Base-by-base conservation (phyloP, 2,329 filamentous ascomycete species). In the Xylariomycetidae sp. region DNA sequence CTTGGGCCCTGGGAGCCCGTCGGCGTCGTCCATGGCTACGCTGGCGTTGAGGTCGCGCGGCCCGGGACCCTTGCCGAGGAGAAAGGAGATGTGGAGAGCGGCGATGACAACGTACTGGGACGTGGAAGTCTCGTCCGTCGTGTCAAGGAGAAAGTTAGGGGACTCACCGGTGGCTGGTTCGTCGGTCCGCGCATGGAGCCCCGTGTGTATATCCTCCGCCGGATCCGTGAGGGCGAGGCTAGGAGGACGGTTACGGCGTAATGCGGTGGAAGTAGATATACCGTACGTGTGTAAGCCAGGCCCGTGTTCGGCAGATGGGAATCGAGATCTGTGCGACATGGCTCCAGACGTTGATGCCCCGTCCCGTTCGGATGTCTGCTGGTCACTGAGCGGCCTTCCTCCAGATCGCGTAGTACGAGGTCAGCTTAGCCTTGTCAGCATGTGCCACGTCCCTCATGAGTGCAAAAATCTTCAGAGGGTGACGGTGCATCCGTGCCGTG, bases 141-240 rank as follows among this genome's bases (percentile, higher is more conserved):
- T 17, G 32, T 68, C 20, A 65, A 65, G 37, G 55, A 63, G 5
- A 29, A 40, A 2, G 63, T 74, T 6, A 67, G 69, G 38, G 41
- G 39, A 17, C 38, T 59, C 5, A 78, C 74, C 1, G 68, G 75
- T 2, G 78, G 79, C 0, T 80, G 75, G 72, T 83, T 78, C 77
- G 44, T 75, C 44, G 79, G 78, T 0, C 77, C 76, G 16, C 64
- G 67, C 43, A 78, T 81, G 73, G 64, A 64, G 41, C 73, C 74
- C 5, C 60, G 64, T 32, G 66, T 79, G 26, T 57, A 66, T 43
- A 63, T 79, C 13, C 48, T 78, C 52, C 66, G 57, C 41, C 53
- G 47, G 26, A 18, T 52, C 38, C 37, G 54, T 8, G 53, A 50
- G 17, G 45, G 47, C 15, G 44, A 54, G 44, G 48, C 48, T 19